Percentiles rank a stretch among this genome's conserved stretches.
These are phyloP conservation scores for Boletus coccyginus DNA, from an alignment of 768 basidiomycete genomes.

Conservation along the genomic window DNA sequence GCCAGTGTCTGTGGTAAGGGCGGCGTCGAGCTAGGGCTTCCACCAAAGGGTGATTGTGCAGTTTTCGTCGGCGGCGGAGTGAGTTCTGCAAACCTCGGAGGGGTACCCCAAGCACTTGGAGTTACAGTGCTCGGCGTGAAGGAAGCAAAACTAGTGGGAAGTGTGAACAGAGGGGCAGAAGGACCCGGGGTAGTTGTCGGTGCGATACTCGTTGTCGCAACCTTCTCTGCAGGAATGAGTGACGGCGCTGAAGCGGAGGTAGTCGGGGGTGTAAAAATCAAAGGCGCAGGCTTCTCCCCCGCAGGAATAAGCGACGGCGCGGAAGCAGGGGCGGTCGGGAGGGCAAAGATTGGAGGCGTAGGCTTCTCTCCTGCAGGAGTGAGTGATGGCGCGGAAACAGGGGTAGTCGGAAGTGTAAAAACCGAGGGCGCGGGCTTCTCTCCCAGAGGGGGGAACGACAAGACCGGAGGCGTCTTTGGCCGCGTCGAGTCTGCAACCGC, in stretches of 20 bases:
- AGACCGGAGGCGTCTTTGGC: slow-evolving; percentile 50
- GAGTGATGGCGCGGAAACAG: not conserved
- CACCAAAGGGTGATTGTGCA: slow-evolving; percentile 7
- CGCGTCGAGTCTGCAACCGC: slow-evolving; percentile 28
- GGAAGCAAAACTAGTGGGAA: slow-evolving; percentile 9
- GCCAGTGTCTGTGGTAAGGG: not conserved
- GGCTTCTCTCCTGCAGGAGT: not conserved
- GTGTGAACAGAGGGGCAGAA: slow-evolving; percentile 6
- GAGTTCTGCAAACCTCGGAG: slow-evolving; percentile 6
- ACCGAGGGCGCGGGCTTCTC: slow-evolving; percentile 10
- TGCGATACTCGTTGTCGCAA: not conserved
- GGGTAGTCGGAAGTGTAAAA: slow-evolving; percentile 4
- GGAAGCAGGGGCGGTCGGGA: no score
- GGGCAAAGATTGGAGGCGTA: no score
- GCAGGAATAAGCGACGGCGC: not conserved
- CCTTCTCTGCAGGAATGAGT: not conserved
- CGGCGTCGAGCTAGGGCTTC: slow-evolving; percentile 3
- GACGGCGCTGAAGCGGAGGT: not conserved
- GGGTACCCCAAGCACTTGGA: slow-evolving; percentile 1
- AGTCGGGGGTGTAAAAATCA: slow-evolving; percentile 5
- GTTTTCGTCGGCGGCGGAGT: not conserved
- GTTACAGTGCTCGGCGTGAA: slow-evolving; percentile 6
- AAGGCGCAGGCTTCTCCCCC: slow-evolving; percentile 9
- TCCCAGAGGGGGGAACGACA: slow-evolving; percentile 30
- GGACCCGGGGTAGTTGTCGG: slow-evolving; percentile 1